These are phyloP conservation scores for Apophysomyces ossiformis DNA, from an alignment of 371 early-diverging fungal species.

Conservation along the genomic window DNA sequence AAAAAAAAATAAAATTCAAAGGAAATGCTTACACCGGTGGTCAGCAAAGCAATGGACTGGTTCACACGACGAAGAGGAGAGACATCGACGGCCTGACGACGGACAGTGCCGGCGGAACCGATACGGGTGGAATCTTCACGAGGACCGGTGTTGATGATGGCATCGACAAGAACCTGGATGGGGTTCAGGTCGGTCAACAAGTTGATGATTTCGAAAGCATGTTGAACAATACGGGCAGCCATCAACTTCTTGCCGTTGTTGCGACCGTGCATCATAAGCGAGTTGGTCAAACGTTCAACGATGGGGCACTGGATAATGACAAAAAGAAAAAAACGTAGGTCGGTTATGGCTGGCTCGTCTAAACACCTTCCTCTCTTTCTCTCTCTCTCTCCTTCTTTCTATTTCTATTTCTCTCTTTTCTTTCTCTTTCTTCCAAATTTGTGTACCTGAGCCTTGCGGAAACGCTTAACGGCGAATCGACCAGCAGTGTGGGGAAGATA, in stretches of 20 bases:
- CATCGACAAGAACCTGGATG: conserved; percentile 99
- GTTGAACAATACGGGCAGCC: conserved; percentile 99
- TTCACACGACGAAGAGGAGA: conserved; percentile 99
- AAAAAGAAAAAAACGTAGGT: background rate
- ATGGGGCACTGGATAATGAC: conserved; percentile 86
- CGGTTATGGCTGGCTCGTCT: background rate
- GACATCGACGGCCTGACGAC: conserved; percentile 99
- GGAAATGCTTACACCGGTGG: conserved; percentile 82
- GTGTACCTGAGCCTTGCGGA: conserved; percentile 95
- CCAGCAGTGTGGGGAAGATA: conserved; percentile 99
- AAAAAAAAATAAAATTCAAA: conserved; percentile 21
- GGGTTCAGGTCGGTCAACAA: conserved; percentile 99
- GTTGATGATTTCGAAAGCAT: conserved; percentile 99
- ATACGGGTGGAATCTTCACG: conserved; percentile 99
- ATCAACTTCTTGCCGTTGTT: conserved; percentile 99
- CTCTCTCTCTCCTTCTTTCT: background rate
- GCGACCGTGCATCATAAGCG: conserved; percentile 99
- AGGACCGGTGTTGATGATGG: conserved; percentile 99
- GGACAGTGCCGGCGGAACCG: conserved; percentile 99
- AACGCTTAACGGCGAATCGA: conserved; percentile 96
- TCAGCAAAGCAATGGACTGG: conserved; percentile 96
- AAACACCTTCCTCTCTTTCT: conserved; percentile 4
- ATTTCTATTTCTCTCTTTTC: background rate
- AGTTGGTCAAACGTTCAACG: conserved; percentile 99
- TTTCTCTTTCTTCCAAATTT: background rate